Conservation (phyloP, 2,329 filamentous ascomycete genomes). For the Fusarium sp. region DNA sequence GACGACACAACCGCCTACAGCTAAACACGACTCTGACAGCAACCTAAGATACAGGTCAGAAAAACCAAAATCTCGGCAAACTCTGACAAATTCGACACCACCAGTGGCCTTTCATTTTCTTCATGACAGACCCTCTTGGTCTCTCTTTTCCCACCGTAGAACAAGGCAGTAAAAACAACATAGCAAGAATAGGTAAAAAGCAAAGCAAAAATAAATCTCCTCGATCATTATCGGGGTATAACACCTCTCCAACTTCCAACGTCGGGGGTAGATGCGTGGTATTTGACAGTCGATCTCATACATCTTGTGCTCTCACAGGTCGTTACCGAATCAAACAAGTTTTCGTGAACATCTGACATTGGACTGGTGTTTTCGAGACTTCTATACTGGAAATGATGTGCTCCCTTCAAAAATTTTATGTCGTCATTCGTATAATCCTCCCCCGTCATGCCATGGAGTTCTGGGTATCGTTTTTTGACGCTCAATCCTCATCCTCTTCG, state of each 20-base stretch:
- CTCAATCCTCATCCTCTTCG: constrained; percentile 75
- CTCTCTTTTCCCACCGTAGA: neutral
- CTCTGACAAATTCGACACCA: neutral
- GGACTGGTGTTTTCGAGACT: constrained; percentile 34
- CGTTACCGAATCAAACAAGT: constrained; percentile 38
- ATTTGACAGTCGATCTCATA: constrained; percentile 44
- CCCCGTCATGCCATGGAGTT: constrained; percentile 6
- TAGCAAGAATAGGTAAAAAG: constrained; percentile 13
- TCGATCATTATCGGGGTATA: constrained; percentile 6
- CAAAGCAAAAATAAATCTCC: constrained; percentile 12
- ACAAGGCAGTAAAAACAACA: constrained; percentile 19
- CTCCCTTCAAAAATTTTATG: constrained; percentile 36
- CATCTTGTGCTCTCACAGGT: constrained; percentile 25
- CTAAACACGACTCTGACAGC: constrained; percentile 11
- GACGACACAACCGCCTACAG: constrained; percentile 5
- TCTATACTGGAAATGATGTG: constrained; percentile 38
- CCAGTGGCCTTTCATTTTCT: constrained; percentile 1
- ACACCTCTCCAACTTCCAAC: constrained; percentile 1
- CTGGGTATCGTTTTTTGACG: constrained; percentile 9
- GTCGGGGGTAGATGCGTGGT: constrained; percentile 43
- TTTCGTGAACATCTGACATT: constrained; percentile 32
- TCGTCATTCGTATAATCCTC: constrained; percentile 33
- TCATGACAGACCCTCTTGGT: neutral
- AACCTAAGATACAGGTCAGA: neutral
- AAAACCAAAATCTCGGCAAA: neutral